A percentile compares a stretch with the other conserved stretches of the same genome.
phyloP scores from a whole-genome alignment of 108 stramenopile genomes.

The Ochromonas danica region DNA sequence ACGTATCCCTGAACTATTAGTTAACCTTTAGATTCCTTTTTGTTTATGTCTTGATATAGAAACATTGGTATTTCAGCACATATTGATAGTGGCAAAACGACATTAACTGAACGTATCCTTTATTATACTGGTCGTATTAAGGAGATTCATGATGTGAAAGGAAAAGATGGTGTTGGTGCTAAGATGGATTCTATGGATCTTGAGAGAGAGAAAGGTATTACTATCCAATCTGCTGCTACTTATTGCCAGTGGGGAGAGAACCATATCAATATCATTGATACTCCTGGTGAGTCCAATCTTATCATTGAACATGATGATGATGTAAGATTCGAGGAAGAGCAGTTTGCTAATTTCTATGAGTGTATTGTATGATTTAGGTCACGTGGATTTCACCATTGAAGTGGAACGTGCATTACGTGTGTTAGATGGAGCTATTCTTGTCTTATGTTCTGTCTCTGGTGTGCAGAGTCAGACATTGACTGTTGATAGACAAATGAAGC shows the following conservation, averaged over 20 bases:
- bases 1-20: no score
- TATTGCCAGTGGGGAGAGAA: constrained; percentile 90
- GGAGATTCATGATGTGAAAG: constrained; percentile 90
- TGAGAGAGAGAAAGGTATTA: constrained; percentile 97
- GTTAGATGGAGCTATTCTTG: constrained; percentile 88
- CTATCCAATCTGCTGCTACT: constrained; percentile 97
- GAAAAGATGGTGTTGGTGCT: constrained; percentile 83
- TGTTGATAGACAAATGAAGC: constrained; percentile 98
- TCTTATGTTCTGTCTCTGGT: constrained; percentile 92
- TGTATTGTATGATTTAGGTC: no score
- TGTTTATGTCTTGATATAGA: no score
- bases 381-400: constrained; percentile 81
- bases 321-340: no score
- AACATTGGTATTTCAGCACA: constrained; percentile 99
- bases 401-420: constrained; percentile 98
- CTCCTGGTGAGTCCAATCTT: constrained; percentile 73
- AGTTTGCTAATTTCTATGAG: no score
- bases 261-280: constrained; percentile 98
- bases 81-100: constrained; percentile 98
- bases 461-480: constrained; percentile 98
- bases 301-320: no score
- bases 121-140: constrained; percentile 97
- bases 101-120: constrained; percentile 96
- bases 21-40: no score
- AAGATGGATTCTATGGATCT: constrained; percentile 99